Conservation (phyloP, 345 rosid species). For the Bretschneidera sinensis region DNA sequence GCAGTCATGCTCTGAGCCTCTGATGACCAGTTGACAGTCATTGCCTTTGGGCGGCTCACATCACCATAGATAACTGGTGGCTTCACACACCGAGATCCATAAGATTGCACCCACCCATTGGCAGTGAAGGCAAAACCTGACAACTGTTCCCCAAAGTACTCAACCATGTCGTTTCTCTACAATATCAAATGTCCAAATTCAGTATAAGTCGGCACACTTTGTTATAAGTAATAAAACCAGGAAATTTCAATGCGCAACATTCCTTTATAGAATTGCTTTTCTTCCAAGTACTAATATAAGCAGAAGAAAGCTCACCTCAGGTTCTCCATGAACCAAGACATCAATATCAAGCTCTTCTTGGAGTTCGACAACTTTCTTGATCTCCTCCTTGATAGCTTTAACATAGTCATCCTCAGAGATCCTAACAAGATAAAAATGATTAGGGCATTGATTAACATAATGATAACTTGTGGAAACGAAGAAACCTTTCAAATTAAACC, state of each 20-base stretch:
- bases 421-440: slow-evolving; percentile 30
- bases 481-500: slow-evolving; percentile 17
- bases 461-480: neutral
- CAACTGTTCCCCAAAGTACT: slow-evolving; percentile 95
- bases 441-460: slow-evolving; percentile 11
- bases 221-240: neutral
- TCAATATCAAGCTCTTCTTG: slow-evolving; percentile 95
- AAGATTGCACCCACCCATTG: slow-evolving; percentile 98
- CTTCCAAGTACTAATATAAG: neutral
- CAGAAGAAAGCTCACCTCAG: slow-evolving; percentile 56
- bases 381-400: slow-evolving; percentile 88
- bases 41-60: slow-evolving; percentile 96
- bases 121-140: slow-evolving; percentile 94
- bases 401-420: slow-evolving; percentile 91
- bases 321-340: slow-evolving; percentile 98
- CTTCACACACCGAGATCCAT: slow-evolving; percentile 96
- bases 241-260: neutral
- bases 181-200: slow-evolving; percentile 8
- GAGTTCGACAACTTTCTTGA: slow-evolving; percentile 79
- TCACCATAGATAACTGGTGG: slow-evolving; percentile 98
- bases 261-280: neutral
- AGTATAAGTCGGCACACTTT: neutral
- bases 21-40: slow-evolving; percentile 98
- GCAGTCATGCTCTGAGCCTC: slow-evolving; percentile 90
- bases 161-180: slow-evolving; percentile 98